These are phyloP conservation scores for Paralagenidium karlingii DNA, from an alignment of 352 stramenopile genomes.

Conservation along the genomic window DNA sequence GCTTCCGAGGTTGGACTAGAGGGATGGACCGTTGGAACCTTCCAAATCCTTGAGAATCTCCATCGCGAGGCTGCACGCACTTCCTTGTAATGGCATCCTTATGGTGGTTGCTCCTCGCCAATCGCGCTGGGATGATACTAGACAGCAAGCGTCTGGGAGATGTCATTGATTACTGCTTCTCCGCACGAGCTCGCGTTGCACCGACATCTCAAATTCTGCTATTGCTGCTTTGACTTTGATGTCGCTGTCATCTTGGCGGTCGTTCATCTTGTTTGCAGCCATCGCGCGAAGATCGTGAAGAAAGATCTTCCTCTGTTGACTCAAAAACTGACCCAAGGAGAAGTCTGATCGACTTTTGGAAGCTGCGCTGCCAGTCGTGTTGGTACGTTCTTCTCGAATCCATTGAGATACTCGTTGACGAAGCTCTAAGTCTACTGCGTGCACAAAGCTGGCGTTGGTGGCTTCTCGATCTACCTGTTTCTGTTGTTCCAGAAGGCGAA, in stretches of 20 bases:
- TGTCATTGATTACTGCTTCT: constrained; percentile 4
- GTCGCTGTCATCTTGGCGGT: not conserved
- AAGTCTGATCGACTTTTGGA: constrained; percentile 6
- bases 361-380: constrained; percentile 3
- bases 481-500: constrained; percentile 6
- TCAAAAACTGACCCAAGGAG: constrained; percentile 16
- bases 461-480: constrained; percentile 22
- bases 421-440: constrained; percentile 42
- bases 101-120: constrained; percentile 4
- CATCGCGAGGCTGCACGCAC: too few species aligned
- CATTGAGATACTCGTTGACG: constrained; percentile 37
- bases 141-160: constrained; percentile 7
- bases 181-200: not conserved
- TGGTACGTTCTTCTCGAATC: constrained; percentile 8
- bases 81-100: too few species aligned
- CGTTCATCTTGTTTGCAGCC: constrained; percentile 6
- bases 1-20: too few species aligned
- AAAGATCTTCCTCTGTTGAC: constrained; percentile 23
- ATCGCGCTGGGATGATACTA: constrained; percentile 4
- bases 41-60: too few species aligned
- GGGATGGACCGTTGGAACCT: too few species aligned
- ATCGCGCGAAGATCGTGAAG: constrained; percentile 22
- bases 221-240: not conserved
- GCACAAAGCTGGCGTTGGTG: constrained; percentile 17
- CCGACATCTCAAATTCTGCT: not conserved